Conservation (phyloP, 805 yeast genomes). For the Hermanozyma aechmeae region DNA sequence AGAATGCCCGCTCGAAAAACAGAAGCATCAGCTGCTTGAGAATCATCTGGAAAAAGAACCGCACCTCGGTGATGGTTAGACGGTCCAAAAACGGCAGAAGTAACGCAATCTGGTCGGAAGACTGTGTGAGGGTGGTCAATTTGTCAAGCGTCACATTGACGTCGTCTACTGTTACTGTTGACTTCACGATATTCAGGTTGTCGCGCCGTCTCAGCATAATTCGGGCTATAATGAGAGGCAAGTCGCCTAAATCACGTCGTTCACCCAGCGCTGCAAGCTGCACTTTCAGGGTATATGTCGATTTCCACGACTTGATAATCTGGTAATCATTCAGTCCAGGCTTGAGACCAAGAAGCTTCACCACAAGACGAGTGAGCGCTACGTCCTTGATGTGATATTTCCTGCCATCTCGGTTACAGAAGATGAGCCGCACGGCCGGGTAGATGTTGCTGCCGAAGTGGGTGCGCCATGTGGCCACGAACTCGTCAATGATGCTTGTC, state of each 20-base stretch:
- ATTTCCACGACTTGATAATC: slow-evolving; percentile 28
- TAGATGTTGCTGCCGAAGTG: slow-evolving; percentile 43
- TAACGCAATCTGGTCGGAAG: slow-evolving; percentile 31
- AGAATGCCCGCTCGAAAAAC: slow-evolving; percentile 48
- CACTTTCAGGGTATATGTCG: slow-evolving; percentile 23
- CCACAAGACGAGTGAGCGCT: slow-evolving; percentile 39
- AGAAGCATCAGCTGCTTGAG: slow-evolving; percentile 53
- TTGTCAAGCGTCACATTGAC: slow-evolving; percentile 22
- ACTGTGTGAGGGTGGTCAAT: slow-evolving; percentile 14
- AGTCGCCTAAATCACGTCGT: slow-evolving; percentile 17
- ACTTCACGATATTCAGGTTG: slow-evolving; percentile 21
- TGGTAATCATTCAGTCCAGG: slow-evolving; percentile 52
- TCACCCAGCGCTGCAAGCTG: slow-evolving; percentile 35
- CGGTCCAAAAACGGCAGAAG: slow-evolving; percentile 41
- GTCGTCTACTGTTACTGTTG: slow-evolving; percentile 16
- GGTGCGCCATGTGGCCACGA: slow-evolving; percentile 21
- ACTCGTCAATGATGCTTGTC: slow-evolving; percentile 13
- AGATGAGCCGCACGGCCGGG: slow-evolving; percentile 53
- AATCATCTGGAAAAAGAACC: slow-evolving; percentile 61
- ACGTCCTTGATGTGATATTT: slow-evolving; percentile 57
- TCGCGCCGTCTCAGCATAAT: slow-evolving; percentile 47
- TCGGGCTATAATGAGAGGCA: slow-evolving; percentile 42
- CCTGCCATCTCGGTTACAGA: slow-evolving; percentile 59
- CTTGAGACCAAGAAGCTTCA: slow-evolving; percentile 48
- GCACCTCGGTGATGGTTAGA: slow-evolving; percentile 53